Evolutionary conservation across 2,329 filamentous ascomycete genomes (phyloP), one percentile per base, ranked within the genome.

Genomic region (Colletotrichum destructivum): DNA sequence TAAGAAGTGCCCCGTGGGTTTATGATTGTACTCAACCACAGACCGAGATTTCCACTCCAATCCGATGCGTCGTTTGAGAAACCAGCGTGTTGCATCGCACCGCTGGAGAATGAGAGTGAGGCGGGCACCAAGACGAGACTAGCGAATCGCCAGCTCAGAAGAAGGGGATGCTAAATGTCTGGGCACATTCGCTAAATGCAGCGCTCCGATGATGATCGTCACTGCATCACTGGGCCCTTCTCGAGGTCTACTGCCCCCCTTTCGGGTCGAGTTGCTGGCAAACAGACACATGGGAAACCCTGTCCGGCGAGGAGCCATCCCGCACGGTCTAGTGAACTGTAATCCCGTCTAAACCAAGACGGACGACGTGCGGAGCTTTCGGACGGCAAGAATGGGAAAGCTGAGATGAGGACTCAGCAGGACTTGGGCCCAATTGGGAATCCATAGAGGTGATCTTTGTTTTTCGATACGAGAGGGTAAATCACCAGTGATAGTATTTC

Each of bases 121-220:
- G 31, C 21, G 11, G n/a, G 54, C 55, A 66, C 54, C 60, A 66
- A 35, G 7, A 23, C 44, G 16, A 60, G 11, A 42, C 55, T 66
- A 66, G 63, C 44, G 18, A 42, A 15, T 55, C 54, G 21, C 63
- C 63, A 51, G 44, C 31, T 26, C 21, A 18, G 35, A 52, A 66
- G n/a, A n/a, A 35, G 54, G 35, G 4, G 12, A 31, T 15, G 16
- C 21, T 31, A 51, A 51, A 13, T 18, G 26, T 44, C 63, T 66
- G 16, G 21, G 46, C 63, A 42, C 18, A 51, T 60, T 60, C 21
- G 63, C 26, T 51, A 26, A 6, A 31, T 15, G 38, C 31, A 35
- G 8, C 31, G 18, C 26, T n/a, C 15, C 35, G 18, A 16, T 21
- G 23, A n/a, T 6, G 44, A 66, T 62, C 59, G 44, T 49, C 44